Conservation (phyloP, 768 basidiomycete species). For the Termitomyces sp. region DNA sequence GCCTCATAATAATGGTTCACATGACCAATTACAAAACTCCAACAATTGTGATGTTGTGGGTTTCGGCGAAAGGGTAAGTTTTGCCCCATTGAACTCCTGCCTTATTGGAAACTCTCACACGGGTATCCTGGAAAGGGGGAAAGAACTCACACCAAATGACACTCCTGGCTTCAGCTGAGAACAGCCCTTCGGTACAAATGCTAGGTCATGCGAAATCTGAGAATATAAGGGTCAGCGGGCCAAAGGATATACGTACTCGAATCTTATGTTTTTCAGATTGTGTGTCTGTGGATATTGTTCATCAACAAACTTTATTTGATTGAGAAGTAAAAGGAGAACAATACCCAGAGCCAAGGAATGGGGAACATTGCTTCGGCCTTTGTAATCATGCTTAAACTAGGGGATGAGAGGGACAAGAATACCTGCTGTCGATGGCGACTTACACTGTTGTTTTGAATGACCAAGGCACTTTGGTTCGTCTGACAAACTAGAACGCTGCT, state of each 20-base stretch:
- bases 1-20: background rate
- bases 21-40: constrained; percentile 24
- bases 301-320: background rate
- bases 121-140: background rate
- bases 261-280: constrained; percentile 30
- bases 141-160: constrained; percentile 29
- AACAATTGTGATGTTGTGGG: constrained; percentile 37
- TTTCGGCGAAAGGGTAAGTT: constrained; percentile 37
- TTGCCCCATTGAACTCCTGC: constrained; percentile 41
- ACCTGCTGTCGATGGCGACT: constrained; percentile 10
- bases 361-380: constrained; percentile 40
- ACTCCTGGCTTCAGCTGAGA: constrained; percentile 20
- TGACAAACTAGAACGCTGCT: constrained; percentile 39
- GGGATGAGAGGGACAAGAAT: background rate
- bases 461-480: constrained; percentile 32
- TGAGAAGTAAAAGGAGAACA: background rate
- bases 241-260: background rate
- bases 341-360: constrained; percentile 39
- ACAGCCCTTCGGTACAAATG: constrained; percentile 32
- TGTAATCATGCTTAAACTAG: constrained; percentile 38
- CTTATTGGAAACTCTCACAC: constrained; percentile 16
- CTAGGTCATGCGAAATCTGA: constrained; percentile 28
- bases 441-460: constrained; percentile 48
- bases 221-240: background rate
- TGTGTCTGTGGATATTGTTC: constrained; percentile 25